Evolutionary conservation across 2,329 filamentous ascomycete genomes (phyloP).

Genomic region (Monosporascus sp.): DNA sequence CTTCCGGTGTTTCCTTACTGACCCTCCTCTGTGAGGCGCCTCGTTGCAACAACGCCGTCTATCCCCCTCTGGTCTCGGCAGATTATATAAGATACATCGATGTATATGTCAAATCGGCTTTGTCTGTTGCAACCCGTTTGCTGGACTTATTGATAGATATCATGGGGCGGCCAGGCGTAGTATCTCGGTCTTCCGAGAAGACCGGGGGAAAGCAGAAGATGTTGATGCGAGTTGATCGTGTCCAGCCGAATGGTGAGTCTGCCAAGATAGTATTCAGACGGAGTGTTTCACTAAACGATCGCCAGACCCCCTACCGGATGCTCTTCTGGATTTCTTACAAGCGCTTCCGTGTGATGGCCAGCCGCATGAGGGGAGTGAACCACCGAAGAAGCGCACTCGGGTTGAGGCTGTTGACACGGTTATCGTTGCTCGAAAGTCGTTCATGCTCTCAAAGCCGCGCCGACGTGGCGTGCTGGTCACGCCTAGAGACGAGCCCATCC

Average conservation of each 20-base stretch:
- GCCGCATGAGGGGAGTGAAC: slow-evolving; percentile 4
- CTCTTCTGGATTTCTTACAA: slow-evolving; percentile 5
- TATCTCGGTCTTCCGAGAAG: not conserved
- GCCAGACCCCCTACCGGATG: not conserved
- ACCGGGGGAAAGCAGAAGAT: not conserved
- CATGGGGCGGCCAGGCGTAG: not conserved
- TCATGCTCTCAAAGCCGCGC: slow-evolving; percentile 13
- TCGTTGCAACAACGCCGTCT: not conserved
- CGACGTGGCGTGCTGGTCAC: not conserved
- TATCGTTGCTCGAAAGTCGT: slow-evolving; percentile 12
- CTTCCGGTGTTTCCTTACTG: not conserved
- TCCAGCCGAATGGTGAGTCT: not conserved
- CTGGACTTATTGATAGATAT: too few relatives aligned
- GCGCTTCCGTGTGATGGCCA: not conserved
- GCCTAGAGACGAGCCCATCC: slow-evolving; percentile 1
- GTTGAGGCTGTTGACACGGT: slow-evolving; percentile 13
- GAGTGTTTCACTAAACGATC: not conserved
- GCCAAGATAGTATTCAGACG: not conserved
- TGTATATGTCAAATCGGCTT: not conserved
- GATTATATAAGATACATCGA: not conserved
- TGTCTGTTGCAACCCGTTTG: not conserved
- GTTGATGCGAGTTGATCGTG: not conserved
- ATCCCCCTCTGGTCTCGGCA: not conserved
- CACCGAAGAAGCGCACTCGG: slow-evolving; percentile 16
- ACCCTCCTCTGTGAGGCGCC: not conserved